Base-by-base conservation (phyloP, 768 basidiomycete species). In the Trametes meyenii region DNA sequence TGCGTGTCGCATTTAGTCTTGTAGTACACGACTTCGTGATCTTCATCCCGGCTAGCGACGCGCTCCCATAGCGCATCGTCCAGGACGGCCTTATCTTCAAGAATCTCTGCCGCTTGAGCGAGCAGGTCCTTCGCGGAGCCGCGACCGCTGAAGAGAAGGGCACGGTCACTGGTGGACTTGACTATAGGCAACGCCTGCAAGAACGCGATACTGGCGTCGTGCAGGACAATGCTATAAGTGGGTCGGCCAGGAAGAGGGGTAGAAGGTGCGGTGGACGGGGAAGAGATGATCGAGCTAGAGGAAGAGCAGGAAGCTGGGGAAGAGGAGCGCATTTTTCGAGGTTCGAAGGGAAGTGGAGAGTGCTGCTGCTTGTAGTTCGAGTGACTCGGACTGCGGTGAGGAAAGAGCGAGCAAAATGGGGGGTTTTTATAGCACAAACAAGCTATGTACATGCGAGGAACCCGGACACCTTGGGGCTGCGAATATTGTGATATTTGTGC, bases 91-190 rank as follows among this genome's bases (percentile, higher is more conserved):
- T 59, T 58, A 48, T 68, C 67, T 36, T 57, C 57, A 35, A 71
- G 56, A 12, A 65, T 38, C 16, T 63, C 62, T 1, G 58, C 62
- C 0, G 70, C 70, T 16, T 55, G 55, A 2, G 45, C 45, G 24
- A 71, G 64, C 13, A 69, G 52, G 12, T 29, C 42, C 21, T 55
- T 40, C 3, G 61, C 53, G n/a, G 43, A 0, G 7, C 70, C 70
- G 6, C 5, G 11, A 11, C 70, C 70, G 23, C 36, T 58, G 57
- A 63, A 66, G 42, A 66, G 44, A 42, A 71, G 61, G 16, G 65
- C 62, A 23, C 66, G 66, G 56, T 71, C 70, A 17, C 39, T 44
- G 53, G 50, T 67, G 16, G 58, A 63, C 57, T 55, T 58, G 16
- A 29, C 52, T 4, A 49, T 57, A 23, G 67, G 65, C 12, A 71